Percentiles rank a stretch among this genome's conserved stretches.
Conservation (phyloP, 257 asterid species). For the Nicotiana tabacum region DNA sequence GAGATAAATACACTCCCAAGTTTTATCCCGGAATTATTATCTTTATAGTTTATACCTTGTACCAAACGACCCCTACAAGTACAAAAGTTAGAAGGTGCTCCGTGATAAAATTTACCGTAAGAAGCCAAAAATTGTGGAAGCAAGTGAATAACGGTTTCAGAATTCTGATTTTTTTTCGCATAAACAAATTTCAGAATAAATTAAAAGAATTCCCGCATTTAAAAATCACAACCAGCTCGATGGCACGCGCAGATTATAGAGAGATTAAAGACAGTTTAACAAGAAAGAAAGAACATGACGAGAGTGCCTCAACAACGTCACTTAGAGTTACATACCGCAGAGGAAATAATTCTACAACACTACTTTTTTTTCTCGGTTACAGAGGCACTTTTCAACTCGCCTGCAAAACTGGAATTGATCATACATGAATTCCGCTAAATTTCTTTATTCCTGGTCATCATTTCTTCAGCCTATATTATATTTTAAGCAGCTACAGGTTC, state of each 20-base stretch:
- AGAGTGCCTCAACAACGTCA: slow-evolving; percentile 17
- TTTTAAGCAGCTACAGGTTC: slow-evolving; percentile 54
- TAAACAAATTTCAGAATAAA: not conserved
- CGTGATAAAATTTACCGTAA: not conserved
- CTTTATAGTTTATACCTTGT: too few relatives aligned
- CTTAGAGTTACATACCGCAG: slow-evolving; percentile 17
- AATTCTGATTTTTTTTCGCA: not conserved
- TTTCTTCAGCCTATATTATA: slow-evolving; percentile 12
- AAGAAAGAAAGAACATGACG: not conserved
- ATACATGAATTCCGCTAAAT: slow-evolving; percentile 8
- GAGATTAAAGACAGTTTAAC: not conserved
- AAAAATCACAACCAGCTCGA: not conserved
- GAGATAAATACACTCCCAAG: too few relatives aligned
- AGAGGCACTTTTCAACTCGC: slow-evolving; percentile 22
- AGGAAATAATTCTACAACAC: slow-evolving; percentile 32
- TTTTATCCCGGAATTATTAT: too few relatives aligned
- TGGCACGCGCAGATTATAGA: not conserved
- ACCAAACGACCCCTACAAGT: not conserved
- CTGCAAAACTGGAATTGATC: slow-evolving; percentile 47
- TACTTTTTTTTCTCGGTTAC: slow-evolving; percentile 22
- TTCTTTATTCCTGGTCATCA: slow-evolving; percentile 29
- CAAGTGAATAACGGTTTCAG: not conserved
- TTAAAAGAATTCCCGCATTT: not conserved
- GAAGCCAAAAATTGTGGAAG: not conserved
- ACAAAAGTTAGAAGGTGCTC: not conserved